Base-by-base conservation (phyloP, 495 filamentous ascomycete genomes). In the Clavariopsis aquatica region DNA sequence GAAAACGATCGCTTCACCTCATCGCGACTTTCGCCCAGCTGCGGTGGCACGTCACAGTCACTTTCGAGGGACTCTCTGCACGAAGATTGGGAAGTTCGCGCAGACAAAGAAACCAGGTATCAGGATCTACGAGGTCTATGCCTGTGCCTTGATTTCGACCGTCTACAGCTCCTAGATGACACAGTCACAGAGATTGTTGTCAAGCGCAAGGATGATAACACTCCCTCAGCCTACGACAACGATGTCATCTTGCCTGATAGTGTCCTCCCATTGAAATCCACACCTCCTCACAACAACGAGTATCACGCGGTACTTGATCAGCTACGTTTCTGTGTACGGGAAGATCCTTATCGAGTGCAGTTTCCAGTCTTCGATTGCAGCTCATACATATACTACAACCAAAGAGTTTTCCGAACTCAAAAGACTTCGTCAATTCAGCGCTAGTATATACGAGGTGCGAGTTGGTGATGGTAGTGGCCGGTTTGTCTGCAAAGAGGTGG, bases 11-110 rank as follows among this genome's bases (percentile, higher is more conserved):
- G 28, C 62, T 65, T 7, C 64, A 19, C 2, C 12, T 68, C 49
- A 47, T 68, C 45, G 45, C 19, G 27, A 51, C 28, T 28, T 53
- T 47, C 19, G 26, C 17, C 13, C 4, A 4, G 23, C 59, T 38
- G 31, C 49, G 52, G 28, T 68, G 65, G 65, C 65, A 65, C 41
- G 52, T 68, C 20, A 62, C 52, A 62, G 31, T 69, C 47, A 57
- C 66, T 55, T 69, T 69, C 34, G 54, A 69, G 57, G 66, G 66
- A n/a, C 52, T 66, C 55, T 43, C 62, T 69, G 51, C 66, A 69
- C 58, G 61, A 43, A 41, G 57, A 63, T 41, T 56, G 52, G 57
- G 58, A 51, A 24, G 56, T 41, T 62, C 46, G 62, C 24, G 38
- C 22, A 19, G 34, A 28, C 53, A 65, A 45, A 34, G 45, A 59